These are phyloP conservation scores for Neonectria sp. DNA, from an alignment of 2,329 filamentous ascomycete species.

Conservation along the genomic window DNA sequence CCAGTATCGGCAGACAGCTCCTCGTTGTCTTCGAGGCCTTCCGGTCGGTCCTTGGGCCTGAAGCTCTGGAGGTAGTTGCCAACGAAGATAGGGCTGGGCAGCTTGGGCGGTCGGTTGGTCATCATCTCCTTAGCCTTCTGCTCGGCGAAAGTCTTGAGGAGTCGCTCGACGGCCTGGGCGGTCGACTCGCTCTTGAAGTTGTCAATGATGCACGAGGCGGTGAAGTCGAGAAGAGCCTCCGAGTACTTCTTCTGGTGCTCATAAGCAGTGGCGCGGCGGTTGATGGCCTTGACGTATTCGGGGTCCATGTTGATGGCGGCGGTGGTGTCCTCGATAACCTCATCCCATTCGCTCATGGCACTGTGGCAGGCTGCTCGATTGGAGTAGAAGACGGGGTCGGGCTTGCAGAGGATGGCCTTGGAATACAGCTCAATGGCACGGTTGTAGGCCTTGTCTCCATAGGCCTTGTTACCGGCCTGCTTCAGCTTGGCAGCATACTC, in stretches of 20 bases:
- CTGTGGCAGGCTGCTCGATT: conserved; percentile 99
- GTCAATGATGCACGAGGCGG: conserved; percentile 98
- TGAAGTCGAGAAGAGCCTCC: conserved; percentile 97
- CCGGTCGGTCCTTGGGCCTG: conserved; percentile 84
- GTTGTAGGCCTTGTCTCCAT: conserved; percentile 94
- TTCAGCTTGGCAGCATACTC: conserved; percentile 93
- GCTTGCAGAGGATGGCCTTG: conserved; percentile 96
- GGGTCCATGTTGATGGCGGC: conserved; percentile 94
- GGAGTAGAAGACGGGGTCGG: conserved; percentile 98
- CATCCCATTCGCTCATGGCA: conserved; percentile 91
- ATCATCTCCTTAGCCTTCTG: conserved; percentile 93
- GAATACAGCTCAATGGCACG: conserved; percentile 95
- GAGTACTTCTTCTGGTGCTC: conserved; percentile 93
- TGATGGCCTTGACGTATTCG: conserved; percentile 97
- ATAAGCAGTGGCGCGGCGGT: conserved; percentile 96
- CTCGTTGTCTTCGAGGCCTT: conserved; percentile 85
- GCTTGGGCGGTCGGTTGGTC: conserved; percentile 85
- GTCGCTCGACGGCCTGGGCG: conserved; percentile 89
- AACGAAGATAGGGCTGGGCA: conserved; percentile 96
- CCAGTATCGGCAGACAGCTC: conserved; percentile 85
- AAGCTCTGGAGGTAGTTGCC: conserved; percentile 99
- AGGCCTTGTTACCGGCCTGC: conserved; percentile 95
- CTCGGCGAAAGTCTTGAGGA: conserved; percentile 97
- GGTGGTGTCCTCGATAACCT: conserved; percentile 96
- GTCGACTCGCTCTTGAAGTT: conserved; percentile 94